Base-by-base conservation (phyloP, 163 green algal species). In the Scenedesmus sp. region DNA sequence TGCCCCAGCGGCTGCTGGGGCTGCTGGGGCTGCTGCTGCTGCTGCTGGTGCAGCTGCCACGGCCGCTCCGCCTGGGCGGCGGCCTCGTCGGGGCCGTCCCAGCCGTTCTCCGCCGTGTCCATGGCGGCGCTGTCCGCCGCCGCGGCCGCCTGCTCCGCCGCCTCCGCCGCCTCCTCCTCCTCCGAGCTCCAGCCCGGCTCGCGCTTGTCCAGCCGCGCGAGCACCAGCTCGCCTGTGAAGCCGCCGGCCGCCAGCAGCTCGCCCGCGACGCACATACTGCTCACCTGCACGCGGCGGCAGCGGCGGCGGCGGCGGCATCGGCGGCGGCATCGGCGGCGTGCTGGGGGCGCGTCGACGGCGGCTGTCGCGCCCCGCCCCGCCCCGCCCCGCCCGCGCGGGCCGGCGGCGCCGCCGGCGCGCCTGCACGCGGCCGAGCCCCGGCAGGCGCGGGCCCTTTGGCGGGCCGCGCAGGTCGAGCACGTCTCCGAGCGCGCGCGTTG, bases 201-300 rank as follows among this genome's bases (percentile, higher is more conserved):
- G 7, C 10, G 39, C 7, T 69, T 29, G 4, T 50, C 4, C 3
- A 39, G n/a, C n/a, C 17, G 44, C 20, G 60, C 63, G 10, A 86
- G 74, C 50, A 91, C 84, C 42, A 91, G 82, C 80, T 89, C 87
- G 0, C 87, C 87, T 14, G 56, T 69, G 62, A 91, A 90, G 34
- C 85, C 85, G 5, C 90, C 90, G 7, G 87, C 89, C 7, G 86
- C 89, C 51, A 93, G 7, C 66, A 96, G 77, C 26, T 80, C 87
- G 24, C 83, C 69, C 22, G 81, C 64, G 5, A 90, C 83, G 56
- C 86, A 89, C 75, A 93, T 73, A 4, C 91, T 96, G 82, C 80
- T 89, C n/a, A 94, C 84, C 86, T 93, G 86, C 33, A 83, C n/a
- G 17, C 57, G n/a, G 22, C 2, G 20, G 14, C 36, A 75, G 3